A percentile compares a stretch with the other conserved stretches of the same genome.
Evolutionary conservation across 768 basidiomycete genomes (phyloP).

Genomic region (Rickenella mellea): DNA sequence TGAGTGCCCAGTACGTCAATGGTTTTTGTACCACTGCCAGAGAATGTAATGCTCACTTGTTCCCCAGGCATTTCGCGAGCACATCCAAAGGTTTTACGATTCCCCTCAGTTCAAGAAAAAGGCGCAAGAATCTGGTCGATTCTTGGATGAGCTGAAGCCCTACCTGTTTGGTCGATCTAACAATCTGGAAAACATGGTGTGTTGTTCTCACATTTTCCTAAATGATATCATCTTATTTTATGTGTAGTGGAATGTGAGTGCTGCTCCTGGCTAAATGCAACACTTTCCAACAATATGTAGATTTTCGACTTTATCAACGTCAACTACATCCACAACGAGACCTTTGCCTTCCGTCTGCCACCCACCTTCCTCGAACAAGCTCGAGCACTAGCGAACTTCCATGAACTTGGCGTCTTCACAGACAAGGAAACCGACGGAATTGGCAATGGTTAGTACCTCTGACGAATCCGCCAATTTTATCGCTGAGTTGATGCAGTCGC

Average conservation of each 20-base stretch:
- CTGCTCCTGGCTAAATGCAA: not conserved
- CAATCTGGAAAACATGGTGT: conserved; percentile 59
- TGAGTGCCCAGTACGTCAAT: conserved; percentile 37
- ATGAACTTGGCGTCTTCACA: conserved; percentile 70
- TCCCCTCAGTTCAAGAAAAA: conserved; percentile 60
- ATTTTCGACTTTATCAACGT: conserved; percentile 73
- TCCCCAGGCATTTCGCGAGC: conserved; percentile 52
- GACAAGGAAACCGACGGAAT: conserved; percentile 51
- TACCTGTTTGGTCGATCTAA: conserved; percentile 63
- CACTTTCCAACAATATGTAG: conserved; percentile 22
- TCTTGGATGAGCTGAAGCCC: conserved; percentile 59
- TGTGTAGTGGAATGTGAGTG: conserved; percentile 63
- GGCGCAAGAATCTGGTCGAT: conserved; percentile 45
- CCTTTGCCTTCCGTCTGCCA: conserved; percentile 71
- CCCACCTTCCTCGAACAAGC: conserved; percentile 71
- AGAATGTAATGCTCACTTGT: conserved; percentile 3
- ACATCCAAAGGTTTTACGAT: conserved; percentile 47
- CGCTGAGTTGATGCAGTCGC: conserved; percentile 42
- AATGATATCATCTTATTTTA: not conserved
- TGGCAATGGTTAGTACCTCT: conserved; percentile 58
- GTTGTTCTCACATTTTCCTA: conserved; percentile 16
- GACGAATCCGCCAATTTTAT: not conserved
- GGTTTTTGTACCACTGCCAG: conserved; percentile 1
- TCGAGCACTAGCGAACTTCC: conserved; percentile 66
- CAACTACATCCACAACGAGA: conserved; percentile 72